These are phyloP conservation scores for Ophiosphaerella narmari DNA, from an alignment of 2,329 filamentous ascomycete species.

Conservation along the genomic window DNA sequence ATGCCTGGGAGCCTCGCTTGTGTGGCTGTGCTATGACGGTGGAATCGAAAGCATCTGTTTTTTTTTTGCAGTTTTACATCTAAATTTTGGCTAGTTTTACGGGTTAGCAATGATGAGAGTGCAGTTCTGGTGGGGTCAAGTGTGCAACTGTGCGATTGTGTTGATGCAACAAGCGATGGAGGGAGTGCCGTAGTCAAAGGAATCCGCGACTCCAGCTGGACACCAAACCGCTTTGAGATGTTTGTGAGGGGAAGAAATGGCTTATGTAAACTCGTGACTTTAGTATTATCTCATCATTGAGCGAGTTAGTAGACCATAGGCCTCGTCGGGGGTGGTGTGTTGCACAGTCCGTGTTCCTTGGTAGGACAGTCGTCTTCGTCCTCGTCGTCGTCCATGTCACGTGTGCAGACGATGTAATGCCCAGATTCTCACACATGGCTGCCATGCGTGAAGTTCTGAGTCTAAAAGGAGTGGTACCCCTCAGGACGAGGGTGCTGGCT, in stretches of 20 bases:
- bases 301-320: neutral
- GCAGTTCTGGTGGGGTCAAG: constrained; percentile 16
- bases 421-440: too few relatives aligned
- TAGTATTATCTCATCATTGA: neutral
- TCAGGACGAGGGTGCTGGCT: too few relatives aligned
- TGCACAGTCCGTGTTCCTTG: neutral
- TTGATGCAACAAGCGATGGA: constrained; percentile 23
- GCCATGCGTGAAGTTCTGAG: too few relatives aligned
- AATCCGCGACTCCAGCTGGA: constrained; percentile 21
- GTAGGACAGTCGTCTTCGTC: neutral
- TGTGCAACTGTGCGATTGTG: constrained; percentile 27
- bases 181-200: constrained; percentile 29
- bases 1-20: constrained; percentile 29
- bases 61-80: constrained; percentile 17
- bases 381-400: neutral
- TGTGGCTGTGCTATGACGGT: constrained; percentile 35
- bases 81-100: constrained; percentile 22
- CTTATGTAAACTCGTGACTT: constrained; percentile 17
- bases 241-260: constrained; percentile 15
- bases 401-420: neutral
- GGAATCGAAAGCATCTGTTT: constrained; percentile 21
- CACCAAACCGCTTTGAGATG: constrained; percentile 27
- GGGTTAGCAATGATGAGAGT: constrained; percentile 33
- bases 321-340: neutral
- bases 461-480: too few relatives aligned